Base-by-base conservation (phyloP, 2,329 filamentous ascomycete species). In the Penicillium sp. region DNA sequence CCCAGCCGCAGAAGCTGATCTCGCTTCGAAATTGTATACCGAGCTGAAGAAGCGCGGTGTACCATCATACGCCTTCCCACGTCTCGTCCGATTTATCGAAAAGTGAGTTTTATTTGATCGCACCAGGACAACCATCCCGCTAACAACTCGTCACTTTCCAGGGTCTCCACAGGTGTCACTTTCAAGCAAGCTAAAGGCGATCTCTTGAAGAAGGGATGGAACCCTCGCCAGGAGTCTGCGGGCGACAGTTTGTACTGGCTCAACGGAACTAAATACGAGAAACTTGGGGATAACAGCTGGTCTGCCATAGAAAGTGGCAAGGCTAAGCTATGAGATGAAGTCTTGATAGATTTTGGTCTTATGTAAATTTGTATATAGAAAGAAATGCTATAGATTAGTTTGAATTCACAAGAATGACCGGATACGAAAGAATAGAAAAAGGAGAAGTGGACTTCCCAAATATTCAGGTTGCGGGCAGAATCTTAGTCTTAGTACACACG, bases 151-250 rank as follows among this genome's bases (percentile, higher is more conserved):
- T 18, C 23, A 7, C n/a, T 26, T 27, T n/a, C 13, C 32, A 73
- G 70, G 46, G 76, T 78, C 46, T 71, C 72, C 50, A 74, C 74
- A 1, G 75, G 74, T 37, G 77, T 74, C n/a, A 80, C 77, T 4
- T 79, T 80, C 66, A 80, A 80, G 56, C 77, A 80, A 55, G 73
- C 74, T 2, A 79, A 79, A 59, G 69, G 67, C 7, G 74, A 75
- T 7, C 55, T 79, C 21, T 61, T 70, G 21, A 75, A 75, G 56
- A 75, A 74, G 45, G 64, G 66, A 13, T 78, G 76, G 77, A 63
- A 69, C 46, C 68, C 68, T 8, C 61, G 60, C 6, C 56, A 55
- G 1, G 66, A 69, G 24, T 63, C 60, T 27, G 64, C 60, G 1
- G 69, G 63, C 1, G 75, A 78, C 53, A 66, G 63, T 18, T 52